A percentile compares a stretch with the other conserved stretches of the same genome.
phyloP scores from a whole-genome alignment of 106 monocot genomes.

The Allium sativum region DNA sequence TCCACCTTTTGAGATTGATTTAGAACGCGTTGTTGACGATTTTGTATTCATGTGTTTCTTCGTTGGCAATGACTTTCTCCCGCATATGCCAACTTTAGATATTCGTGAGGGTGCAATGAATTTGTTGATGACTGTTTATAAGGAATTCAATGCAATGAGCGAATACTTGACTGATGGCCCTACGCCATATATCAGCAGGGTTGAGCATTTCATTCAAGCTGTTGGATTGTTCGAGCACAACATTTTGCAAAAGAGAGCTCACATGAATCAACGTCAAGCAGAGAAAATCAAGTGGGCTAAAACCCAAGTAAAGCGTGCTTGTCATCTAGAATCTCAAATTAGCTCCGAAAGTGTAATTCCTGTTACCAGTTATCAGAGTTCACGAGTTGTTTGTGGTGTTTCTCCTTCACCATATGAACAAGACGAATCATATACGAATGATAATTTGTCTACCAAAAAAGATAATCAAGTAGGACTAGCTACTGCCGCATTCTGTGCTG shows the following conservation, averaged over 20 bases:
- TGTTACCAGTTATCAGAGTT: too few relatives aligned
- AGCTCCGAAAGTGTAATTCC: too few relatives aligned
- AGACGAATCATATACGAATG: too few relatives aligned
- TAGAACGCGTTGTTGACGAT: slow-evolving; percentile 87
- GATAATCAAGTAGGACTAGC: too few relatives aligned
- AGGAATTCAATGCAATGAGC: slow-evolving; percentile 71
- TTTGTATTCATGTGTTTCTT: slow-evolving; percentile 97
- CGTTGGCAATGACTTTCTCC: slow-evolving; percentile 97
- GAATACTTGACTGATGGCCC: slow-evolving; percentile 89
- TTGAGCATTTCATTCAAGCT: slow-evolving; percentile 93
- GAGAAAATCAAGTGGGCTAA: slow-evolving; percentile 87
- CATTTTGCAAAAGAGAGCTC: slow-evolving; percentile 91
- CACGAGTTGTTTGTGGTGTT: too few relatives aligned
- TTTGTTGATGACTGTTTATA: slow-evolving; percentile 73
- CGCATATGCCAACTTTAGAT: slow-evolving; percentile 95
- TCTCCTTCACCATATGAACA: too few relatives aligned
- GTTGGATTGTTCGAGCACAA: slow-evolving; percentile 83
- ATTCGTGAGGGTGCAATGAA: slow-evolving; percentile 98
- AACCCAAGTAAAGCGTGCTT: too few relatives aligned
- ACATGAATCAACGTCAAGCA: slow-evolving; percentile 86
- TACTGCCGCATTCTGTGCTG: too few relatives aligned
- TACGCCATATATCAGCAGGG: slow-evolving; percentile 72
- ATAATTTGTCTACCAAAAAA: too few relatives aligned
- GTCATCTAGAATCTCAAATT: slow-evolving; percentile 57
- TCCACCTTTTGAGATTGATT: slow-evolving; percentile 61